These are phyloP conservation scores for Nectriaceae sp. DNA, from an alignment of 2,329 filamentous ascomycete species.

Conservation along the genomic window DNA sequence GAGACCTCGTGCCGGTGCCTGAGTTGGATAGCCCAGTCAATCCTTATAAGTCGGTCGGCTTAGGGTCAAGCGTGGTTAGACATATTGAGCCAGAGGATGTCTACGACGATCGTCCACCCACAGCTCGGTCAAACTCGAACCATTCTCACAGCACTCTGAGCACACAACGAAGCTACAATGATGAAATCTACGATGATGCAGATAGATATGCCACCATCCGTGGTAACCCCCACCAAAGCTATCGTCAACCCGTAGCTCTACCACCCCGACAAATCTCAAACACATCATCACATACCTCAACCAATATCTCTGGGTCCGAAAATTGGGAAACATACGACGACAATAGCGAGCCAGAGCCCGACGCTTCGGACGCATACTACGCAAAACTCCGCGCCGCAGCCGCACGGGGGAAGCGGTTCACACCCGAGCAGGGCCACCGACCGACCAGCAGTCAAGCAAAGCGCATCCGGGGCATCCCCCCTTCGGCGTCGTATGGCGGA, in stretches of 20 bases:
- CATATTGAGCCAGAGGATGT: slow-evolving; percentile 77
- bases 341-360: slow-evolving; percentile 72
- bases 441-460: slow-evolving; percentile 49
- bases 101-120: slow-evolving; percentile 66
- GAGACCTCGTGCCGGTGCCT: slow-evolving; percentile 64
- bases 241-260: slow-evolving; percentile 41
- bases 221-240: slow-evolving; percentile 35
- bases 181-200: slow-evolving; percentile 37
- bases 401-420: slow-evolving; percentile 65
- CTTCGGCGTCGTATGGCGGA: slow-evolving; percentile 47
- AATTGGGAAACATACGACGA: slow-evolving; percentile 99
- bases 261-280: slow-evolving; percentile 62
- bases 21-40: slow-evolving; percentile 53
- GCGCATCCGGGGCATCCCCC: slow-evolving; percentile 55
- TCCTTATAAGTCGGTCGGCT: slow-evolving; percentile 49
- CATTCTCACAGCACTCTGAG: slow-evolving; percentile 37
- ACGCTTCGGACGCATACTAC: slow-evolving; percentile 78
- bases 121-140: slow-evolving; percentile 42
- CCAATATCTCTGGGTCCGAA: slow-evolving; percentile 78
- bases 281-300: slow-evolving; percentile 77
- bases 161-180: slow-evolving; percentile 36
- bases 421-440: slow-evolving; percentile 49
- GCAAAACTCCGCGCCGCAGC: slow-evolving; percentile 73
- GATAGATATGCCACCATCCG: slow-evolving; percentile 46
- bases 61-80: slow-evolving; percentile 58